Percentiles rank a stretch among this genome's conserved stretches.
phyloP scores from a whole-genome alignment of 306 rosid genomes.

The Echinosophora koreensis region DNA sequence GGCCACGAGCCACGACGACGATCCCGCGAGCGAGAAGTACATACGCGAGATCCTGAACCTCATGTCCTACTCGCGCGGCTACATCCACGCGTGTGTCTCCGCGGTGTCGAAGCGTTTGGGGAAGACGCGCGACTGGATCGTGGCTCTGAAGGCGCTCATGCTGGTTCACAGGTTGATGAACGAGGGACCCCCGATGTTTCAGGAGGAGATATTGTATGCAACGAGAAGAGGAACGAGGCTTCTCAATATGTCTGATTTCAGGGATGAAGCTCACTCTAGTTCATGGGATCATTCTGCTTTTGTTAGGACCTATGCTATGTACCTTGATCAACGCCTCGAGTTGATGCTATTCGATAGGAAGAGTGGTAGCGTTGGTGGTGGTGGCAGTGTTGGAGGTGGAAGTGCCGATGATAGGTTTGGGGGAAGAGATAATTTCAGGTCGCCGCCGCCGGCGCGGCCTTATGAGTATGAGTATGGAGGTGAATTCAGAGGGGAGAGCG shows the following conservation, averaged over 20 bases:
- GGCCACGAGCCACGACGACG: conserved; percentile 95
- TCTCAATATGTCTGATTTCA: conserved; percentile 84
- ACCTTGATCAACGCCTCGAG: conserved; percentile 90
- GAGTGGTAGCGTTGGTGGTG: conserved; percentile 35
- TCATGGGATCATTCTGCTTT: conserved; percentile 98
- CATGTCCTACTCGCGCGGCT: conserved; percentile 81
- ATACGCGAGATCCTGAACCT: conserved; percentile 76
- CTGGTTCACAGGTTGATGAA: conserved; percentile 83
- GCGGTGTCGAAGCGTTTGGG: conserved; percentile 87
- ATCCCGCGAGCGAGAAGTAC: conserved; percentile 91
- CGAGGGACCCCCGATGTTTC: conserved; percentile 80
- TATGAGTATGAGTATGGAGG: conserved; percentile 71
- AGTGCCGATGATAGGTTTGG: conserved; percentile 62
- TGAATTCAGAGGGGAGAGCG: conserved; percentile 62
- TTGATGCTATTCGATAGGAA: conserved; percentile 72
- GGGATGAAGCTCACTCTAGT: conserved; percentile 96
- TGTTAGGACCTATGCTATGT: conserved; percentile 88
- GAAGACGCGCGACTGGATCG: conserved; percentile 98
- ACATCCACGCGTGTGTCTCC: conserved; percentile 76
- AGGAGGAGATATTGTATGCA: conserved; percentile 89
- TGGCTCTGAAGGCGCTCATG: conserved; percentile 81
- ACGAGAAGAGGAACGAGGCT: conserved; percentile 93
- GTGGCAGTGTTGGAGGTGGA: not conserved
- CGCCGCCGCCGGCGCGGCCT: conserved; percentile 71
- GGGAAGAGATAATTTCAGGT: conserved; percentile 72